Conservation (phyloP, 345 rosid genomes). For the Gossypium longicalyx region DNA sequence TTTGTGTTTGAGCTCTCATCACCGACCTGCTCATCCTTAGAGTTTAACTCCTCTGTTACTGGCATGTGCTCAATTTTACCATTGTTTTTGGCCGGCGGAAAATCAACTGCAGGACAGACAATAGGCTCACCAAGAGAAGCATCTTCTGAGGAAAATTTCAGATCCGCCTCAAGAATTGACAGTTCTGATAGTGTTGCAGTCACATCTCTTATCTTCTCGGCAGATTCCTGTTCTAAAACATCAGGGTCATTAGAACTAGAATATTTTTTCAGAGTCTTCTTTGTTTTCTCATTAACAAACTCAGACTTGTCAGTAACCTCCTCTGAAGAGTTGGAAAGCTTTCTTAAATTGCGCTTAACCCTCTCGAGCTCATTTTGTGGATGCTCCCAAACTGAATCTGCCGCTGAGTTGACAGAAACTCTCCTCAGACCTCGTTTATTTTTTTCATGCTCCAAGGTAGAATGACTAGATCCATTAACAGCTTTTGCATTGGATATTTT, state of each 20-base stretch:
- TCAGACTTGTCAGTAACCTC: slow-evolving; percentile 39
- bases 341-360: slow-evolving; percentile 47
- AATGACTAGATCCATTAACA: slow-evolving; percentile 37
- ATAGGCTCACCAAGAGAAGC: slow-evolving; percentile 25
- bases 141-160: slow-evolving; percentile 20
- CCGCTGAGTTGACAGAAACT: slow-evolving; percentile 26
- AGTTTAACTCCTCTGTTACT: slow-evolving; percentile 28
- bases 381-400: slow-evolving; percentile 39
- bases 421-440: slow-evolving; percentile 46
- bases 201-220: slow-evolving; percentile 33
- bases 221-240: slow-evolving; percentile 34
- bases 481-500: slow-evolving; percentile 35
- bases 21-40: slow-evolving; percentile 35
- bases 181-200: slow-evolving; percentile 26
- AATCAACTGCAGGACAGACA: slow-evolving; percentile 20
- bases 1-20: slow-evolving; percentile 40
- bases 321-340: slow-evolving; percentile 33
- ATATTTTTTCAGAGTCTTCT: slow-evolving; percentile 35
- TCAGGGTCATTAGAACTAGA: slow-evolving; percentile 29
- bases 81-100: slow-evolving; percentile 25
- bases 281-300: slow-evolving; percentile 42
- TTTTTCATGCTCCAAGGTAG: slow-evolving; percentile 39
- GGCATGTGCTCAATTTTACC: slow-evolving; percentile 35
- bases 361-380: slow-evolving; percentile 45
- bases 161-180: slow-evolving; percentile 25